phyloP scores from a whole-genome alignment of 768 basidiomycete genomes.

The Phylloporus scabripes region DNA sequence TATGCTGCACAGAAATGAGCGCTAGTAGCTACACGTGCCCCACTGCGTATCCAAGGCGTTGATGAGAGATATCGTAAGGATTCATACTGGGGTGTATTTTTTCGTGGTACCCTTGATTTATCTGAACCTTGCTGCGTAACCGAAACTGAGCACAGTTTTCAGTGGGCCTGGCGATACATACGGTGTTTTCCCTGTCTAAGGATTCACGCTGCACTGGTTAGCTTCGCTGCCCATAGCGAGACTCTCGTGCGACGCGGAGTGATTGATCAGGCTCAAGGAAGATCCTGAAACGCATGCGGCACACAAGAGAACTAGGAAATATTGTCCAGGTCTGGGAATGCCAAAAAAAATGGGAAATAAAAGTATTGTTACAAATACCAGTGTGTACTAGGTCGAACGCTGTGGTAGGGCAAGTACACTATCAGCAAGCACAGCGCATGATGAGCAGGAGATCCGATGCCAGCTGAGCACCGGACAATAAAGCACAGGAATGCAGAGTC shows the following conservation, averaged over 20 bases:
- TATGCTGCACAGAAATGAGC: neutral
- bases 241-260: neutral
- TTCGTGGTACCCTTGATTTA: neutral
- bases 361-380: neutral
- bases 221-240: neutral
- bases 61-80: conserved; percentile 1
- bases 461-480: neutral
- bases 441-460: neutral
- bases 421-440: neutral
- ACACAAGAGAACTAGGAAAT: neutral
- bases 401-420: neutral
- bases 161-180: neutral
- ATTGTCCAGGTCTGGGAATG: neutral
- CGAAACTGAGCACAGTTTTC: neutral
- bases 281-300: neutral
- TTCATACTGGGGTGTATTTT: neutral
- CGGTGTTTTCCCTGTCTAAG: neutral
- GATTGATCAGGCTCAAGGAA: neutral
- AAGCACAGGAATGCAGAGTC: neutral
- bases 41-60: neutral
- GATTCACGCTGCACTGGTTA: neutral
- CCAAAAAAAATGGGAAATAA: neutral
- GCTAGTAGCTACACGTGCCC: too few relatives aligned
- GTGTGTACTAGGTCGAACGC: neutral
- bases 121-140: conserved; percentile 7